Evolutionary conservation across 805 yeast species (phyloP).

Genomic region (Kuraishia hungarica): DNA sequence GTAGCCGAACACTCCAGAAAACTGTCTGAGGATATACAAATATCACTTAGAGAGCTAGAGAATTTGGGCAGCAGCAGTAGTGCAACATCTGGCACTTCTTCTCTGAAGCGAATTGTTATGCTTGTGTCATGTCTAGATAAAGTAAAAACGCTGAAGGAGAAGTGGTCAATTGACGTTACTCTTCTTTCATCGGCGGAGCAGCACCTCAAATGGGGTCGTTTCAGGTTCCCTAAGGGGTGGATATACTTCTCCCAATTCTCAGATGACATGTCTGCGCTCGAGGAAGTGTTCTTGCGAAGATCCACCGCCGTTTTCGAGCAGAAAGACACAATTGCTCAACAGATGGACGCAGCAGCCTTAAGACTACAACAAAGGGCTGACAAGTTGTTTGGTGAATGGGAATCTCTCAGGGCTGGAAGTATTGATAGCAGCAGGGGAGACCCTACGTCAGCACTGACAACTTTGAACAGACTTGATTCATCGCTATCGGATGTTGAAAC

Average conservation of each 20-base stretch:
- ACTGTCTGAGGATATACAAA: background rate
- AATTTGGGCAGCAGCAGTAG: background rate
- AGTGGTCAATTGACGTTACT: slow-evolving; percentile 14
- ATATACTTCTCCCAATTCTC: slow-evolving; percentile 55
- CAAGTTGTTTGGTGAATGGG: background rate
- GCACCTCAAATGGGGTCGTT: slow-evolving; percentile 28
- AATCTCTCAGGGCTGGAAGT: background rate
- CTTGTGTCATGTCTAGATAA: background rate
- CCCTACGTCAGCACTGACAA: slow-evolving; percentile 29
- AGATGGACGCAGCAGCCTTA: background rate
- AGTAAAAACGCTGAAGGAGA: background rate
- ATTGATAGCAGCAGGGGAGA: background rate
- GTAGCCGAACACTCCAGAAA: slow-evolving; percentile 12
- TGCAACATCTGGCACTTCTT: background rate
- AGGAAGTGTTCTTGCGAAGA: slow-evolving; percentile 17
- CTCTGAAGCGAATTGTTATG: background rate
- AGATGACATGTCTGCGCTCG: slow-evolving; percentile 32
- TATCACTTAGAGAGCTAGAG: background rate
- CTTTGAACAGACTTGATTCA: slow-evolving; percentile 20
- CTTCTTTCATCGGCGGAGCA: slow-evolving; percentile 20
- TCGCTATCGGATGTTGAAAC: slow-evolving; percentile 6
- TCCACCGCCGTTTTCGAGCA: background rate
- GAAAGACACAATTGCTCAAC: background rate
- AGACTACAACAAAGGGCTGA: background rate
- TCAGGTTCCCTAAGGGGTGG: slow-evolving; percentile 45